Conservation (phyloP, 306 rosid species). For the Prunus davidiana region DNA sequence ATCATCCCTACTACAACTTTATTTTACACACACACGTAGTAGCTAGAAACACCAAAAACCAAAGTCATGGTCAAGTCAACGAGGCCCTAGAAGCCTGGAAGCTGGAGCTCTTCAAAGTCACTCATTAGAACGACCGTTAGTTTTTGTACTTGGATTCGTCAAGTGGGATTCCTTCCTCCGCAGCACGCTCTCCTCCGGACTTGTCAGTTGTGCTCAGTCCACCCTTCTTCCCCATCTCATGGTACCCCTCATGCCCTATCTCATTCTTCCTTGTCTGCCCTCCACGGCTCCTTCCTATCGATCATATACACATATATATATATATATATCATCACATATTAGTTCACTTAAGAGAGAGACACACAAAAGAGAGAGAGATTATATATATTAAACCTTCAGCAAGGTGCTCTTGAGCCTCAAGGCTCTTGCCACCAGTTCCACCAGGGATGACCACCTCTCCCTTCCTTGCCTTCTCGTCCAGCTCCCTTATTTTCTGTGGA, state of each 20-base stretch:
- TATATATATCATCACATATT: too few relatives aligned
- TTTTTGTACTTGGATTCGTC: slow-evolving; percentile 64
- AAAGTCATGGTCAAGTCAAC: too few relatives aligned
- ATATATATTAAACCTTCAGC: slow-evolving; percentile 52
- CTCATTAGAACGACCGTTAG: neutral
- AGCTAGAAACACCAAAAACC: too few relatives aligned
- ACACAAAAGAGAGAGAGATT: too few relatives aligned
- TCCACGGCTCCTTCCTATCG: slow-evolving; percentile 59
- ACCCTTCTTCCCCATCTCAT: slow-evolving; percentile 73
- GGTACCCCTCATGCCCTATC: slow-evolving; percentile 31
- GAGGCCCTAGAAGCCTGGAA: too few relatives aligned
- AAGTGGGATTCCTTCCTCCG: slow-evolving; percentile 43
- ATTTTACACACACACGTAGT: too few relatives aligned
- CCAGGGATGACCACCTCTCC: slow-evolving; percentile 78
- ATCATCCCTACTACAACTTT: too few relatives aligned
- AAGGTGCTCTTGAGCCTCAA: slow-evolving; percentile 75
- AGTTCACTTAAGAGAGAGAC: too few relatives aligned
- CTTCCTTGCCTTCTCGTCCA: slow-evolving; percentile 55
- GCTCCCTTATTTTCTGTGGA: slow-evolving; percentile 30
- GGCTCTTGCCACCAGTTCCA: slow-evolving; percentile 81
- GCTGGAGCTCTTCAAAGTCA: too few relatives aligned
- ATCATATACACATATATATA: neutral
- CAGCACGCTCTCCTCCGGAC: slow-evolving; percentile 59
- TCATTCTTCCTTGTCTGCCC: slow-evolving; percentile 42
- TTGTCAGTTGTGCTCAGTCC: slow-evolving; percentile 57